Base-by-base conservation (phyloP, 805 yeast species). In the Candida silvatica region DNA sequence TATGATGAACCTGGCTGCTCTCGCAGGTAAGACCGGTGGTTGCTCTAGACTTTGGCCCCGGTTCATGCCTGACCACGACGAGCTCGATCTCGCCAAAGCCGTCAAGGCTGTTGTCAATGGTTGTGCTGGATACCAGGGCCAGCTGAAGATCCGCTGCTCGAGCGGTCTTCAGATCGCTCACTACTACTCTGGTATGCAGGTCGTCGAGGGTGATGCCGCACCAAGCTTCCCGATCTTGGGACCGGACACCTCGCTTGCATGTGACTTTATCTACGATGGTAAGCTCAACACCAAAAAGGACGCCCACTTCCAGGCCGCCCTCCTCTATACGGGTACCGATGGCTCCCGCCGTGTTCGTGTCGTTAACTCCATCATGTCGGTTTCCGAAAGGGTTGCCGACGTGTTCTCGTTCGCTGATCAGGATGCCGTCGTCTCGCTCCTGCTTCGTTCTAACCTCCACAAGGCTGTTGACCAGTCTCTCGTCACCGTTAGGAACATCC, bases 301-400 rank as follows among this genome's bases (percentile, higher is more conserved):
- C 54, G 82, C 85, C 17, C 92, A 86, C 54, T 85, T 90, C 64
- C 98, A 92, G 59, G 81, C 84, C 2, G 97, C 97, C 0, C 46
- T 92, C 19, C 62, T 92, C 37, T 90, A 87, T 54, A 88, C 97
- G 0, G 82, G 86, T 31, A 51, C 67, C 2, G 67, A 67, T 32
- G 98, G 98, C 17, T 59, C 67, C 6, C 66, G 97, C 44, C 80
- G 84, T 47, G 90, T 92, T 12, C 70, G 98, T 42, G 87, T 87
- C n/a, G 71, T 83, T 32, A 92, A 92, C 51, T 63, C 77, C 37
- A 80, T 81, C n/a, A 74, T 84, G 31, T 83, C 94, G 0, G 88
- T 85, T 12, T 75, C 92, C 2, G 81, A 79, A 40, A 69, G 84
- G 36, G 60, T 81, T 28, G 70, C 70, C 32, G 87, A 81, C 37